Evolutionary conservation across 2,329 filamentous ascomycete species (phyloP).

Genomic region (Fusarium sarcochroum): DNA sequence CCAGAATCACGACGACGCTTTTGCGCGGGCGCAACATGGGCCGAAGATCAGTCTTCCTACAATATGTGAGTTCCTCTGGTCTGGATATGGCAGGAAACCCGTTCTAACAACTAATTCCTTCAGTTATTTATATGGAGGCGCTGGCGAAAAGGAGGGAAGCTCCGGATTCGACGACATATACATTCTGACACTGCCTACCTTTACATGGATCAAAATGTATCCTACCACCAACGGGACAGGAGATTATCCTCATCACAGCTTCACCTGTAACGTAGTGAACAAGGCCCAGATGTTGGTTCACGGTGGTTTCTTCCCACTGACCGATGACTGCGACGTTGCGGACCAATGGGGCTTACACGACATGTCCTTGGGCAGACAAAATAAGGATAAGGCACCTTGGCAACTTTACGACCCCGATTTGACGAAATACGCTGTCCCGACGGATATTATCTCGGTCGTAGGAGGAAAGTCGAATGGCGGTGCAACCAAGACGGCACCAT

Average conservation of each 20-base stretch:
- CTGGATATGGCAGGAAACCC: too few species aligned
- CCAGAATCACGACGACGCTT: slow-evolving; percentile 69
- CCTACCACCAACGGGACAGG: slow-evolving; percentile 58
- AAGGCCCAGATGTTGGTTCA: slow-evolving; percentile 73
- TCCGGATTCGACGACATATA: slow-evolving; percentile 72
- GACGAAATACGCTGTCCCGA: slow-evolving; percentile 66
- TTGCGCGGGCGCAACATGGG: slow-evolving; percentile 72
- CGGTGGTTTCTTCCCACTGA: slow-evolving; percentile 69
- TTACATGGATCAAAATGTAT: slow-evolving; percentile 72
- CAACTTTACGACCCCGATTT: slow-evolving; percentile 64
- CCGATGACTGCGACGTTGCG: slow-evolving; percentile 64
- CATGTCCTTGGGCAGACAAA: slow-evolving; percentile 67
- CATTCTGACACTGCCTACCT: slow-evolving; percentile 71
- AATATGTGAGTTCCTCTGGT: slow-evolving; percentile 67
- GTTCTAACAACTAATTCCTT: slow-evolving; percentile 11
- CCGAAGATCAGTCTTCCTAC: slow-evolving; percentile 71
- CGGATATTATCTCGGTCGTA: slow-evolving; percentile 63
- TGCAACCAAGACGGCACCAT: slow-evolving; percentile 66
- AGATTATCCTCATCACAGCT: slow-evolving; percentile 64
- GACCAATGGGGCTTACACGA: slow-evolving; percentile 70
- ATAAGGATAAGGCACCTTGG: slow-evolving; percentile 63
- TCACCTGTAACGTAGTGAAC: slow-evolving; percentile 69
- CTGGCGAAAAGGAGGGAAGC: slow-evolving; percentile 61
- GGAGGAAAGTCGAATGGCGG: slow-evolving; percentile 65
- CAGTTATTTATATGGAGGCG: slow-evolving; percentile 74